phyloP scores from a whole-genome alignment of 1,284 basidiomycete species.

The Phaffia rhodozyma region DNA sequence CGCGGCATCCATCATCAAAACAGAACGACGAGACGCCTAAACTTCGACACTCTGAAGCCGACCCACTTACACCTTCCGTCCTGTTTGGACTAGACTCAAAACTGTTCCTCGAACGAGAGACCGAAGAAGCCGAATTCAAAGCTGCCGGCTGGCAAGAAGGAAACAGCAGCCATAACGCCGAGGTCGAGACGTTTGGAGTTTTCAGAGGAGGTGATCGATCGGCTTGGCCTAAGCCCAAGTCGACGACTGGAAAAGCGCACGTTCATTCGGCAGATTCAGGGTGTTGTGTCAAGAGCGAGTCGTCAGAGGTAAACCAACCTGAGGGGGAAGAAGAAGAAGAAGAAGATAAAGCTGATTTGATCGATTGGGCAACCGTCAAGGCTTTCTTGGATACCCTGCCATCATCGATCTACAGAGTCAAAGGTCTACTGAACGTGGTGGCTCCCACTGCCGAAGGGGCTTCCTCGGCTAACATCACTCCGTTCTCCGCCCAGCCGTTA shows the following conservation, averaged over 20 bases:
- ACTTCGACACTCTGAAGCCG: constrained; percentile 41
- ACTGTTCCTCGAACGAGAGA: constrained; percentile 44
- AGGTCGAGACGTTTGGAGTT: constrained; percentile 66
- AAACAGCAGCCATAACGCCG: constrained; percentile 49
- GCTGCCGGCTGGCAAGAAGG: constrained; percentile 18
- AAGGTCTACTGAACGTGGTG: constrained; percentile 5
- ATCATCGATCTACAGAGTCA: constrained; percentile 50
- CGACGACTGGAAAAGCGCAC: constrained; percentile 20
- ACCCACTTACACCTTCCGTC: constrained; percentile 46
- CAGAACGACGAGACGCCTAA: constrained; percentile 72
- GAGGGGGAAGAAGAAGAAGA: not conserved
- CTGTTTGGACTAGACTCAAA: constrained; percentile 74
- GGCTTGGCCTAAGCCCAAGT: constrained; percentile 18
- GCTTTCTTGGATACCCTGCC: constrained; percentile 45
- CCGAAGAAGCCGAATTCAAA: constrained; percentile 29
- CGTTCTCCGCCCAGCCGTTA: constrained; percentile 12
- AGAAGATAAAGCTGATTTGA: constrained; percentile 15
- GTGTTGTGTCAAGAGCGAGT: constrained; percentile 6
- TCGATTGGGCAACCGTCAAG: constrained; percentile 33
- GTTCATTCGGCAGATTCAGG: constrained; percentile 24
- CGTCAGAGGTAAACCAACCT: constrained; percentile 9
- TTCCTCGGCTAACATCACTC: constrained; percentile 4
- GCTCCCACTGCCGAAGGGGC: constrained; percentile 11
- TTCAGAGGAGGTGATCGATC: constrained; percentile 37
- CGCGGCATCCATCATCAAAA: no score